Conservation (phyloP, 2,329 filamentous ascomycete species). For the Sporothrix inflata region DNA sequence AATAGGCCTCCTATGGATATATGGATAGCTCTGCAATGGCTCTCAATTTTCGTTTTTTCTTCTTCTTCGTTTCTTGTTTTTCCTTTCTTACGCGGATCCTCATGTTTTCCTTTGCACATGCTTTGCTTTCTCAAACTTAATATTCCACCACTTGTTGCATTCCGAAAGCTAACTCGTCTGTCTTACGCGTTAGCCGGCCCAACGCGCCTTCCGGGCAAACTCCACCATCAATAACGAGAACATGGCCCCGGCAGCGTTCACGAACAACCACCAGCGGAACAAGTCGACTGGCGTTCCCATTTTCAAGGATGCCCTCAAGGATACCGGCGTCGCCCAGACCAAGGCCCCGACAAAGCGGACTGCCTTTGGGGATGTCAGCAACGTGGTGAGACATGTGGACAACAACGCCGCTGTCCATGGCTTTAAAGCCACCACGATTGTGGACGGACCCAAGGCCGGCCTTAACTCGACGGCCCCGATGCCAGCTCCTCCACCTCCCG, state of each 20-base stretch:
- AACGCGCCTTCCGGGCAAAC: conserved; percentile 64
- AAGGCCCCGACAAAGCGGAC: conserved; percentile 73
- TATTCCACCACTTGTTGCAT: not conserved
- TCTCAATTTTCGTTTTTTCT: not conserved
- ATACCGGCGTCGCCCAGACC: conserved; percentile 54
- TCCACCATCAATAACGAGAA: conserved; percentile 70
- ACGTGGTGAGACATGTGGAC: conserved; percentile 53
- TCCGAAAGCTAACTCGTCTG: conserved; percentile 20
- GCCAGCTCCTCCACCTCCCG: conserved; percentile 34
- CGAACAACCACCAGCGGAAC: conserved; percentile 72
- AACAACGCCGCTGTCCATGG: conserved; percentile 37
- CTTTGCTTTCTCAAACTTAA: not conserved
- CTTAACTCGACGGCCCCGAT: conserved; percentile 29
- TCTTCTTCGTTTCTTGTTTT: not conserved
- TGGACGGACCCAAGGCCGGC: not conserved
- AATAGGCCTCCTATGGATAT: not conserved
- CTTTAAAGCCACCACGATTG: conserved; percentile 40
- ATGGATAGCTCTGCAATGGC: not conserved
- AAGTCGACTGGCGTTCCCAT: conserved; percentile 74
- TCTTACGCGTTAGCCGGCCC: conserved; percentile 58
- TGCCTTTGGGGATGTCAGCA: conserved; percentile 82
- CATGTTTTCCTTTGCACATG: no score
- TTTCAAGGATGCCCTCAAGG: conserved; percentile 48
- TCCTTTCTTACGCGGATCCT: not conserved
- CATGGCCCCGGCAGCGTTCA: conserved; percentile 58